Evolutionary conservation across 495 filamentous ascomycete genomes (phyloP), one percentile per base, ranked within the genome.

Genomic region (Filosporella fistucella): DNA sequence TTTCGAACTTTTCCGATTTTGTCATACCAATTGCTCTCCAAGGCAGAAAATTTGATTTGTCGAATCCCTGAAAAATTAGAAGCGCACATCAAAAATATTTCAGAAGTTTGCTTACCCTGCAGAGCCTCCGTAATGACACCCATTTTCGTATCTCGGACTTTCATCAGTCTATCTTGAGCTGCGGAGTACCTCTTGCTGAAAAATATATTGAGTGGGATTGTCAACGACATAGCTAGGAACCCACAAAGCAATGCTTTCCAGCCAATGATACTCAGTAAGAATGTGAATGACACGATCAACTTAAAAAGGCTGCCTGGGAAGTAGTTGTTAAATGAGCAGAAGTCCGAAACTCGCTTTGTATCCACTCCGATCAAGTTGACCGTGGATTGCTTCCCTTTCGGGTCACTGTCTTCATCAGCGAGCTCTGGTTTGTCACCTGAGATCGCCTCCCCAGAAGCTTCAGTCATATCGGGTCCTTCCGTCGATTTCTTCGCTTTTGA

Each of bases 31-130:
- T 86, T 78, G 13, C 68, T 62, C 58, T 95, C 89, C n/a, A 88
- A 62, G 9, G 88, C 88, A 0, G 86, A 86, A 54, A 95, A 91
- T 55, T 95, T 95, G 61, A 95, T 88, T 59, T 94, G 89, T 5
- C 89, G 76, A 45, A 95, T 91, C 14, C 55, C 53, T 56, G 11
- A 4, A n/a, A n/a, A n/a, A n/a, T n/a, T n/a, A n/a, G n/a, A n/a
- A n/a, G n/a, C n/a, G n/a, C n/a, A n/a, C n/a, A 26, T 3, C 20
- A 40, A 25, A 17, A 25, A 7, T n/a, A 14, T 14, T 28, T 26
- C 0, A 20, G 10, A 35, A n/a, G n/a, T n/a, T n/a, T n/a, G 14
- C 35, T 23, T 49, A 28, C 84, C 89, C 52, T 87, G 81, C 0
- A 95, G 66, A 1, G 85, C 88, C 61, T 95, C 89, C 0, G 85